These are phyloP conservation scores for Fraxinus excelsior DNA, from an alignment of 257 asterid species.

Conservation along the genomic window DNA sequence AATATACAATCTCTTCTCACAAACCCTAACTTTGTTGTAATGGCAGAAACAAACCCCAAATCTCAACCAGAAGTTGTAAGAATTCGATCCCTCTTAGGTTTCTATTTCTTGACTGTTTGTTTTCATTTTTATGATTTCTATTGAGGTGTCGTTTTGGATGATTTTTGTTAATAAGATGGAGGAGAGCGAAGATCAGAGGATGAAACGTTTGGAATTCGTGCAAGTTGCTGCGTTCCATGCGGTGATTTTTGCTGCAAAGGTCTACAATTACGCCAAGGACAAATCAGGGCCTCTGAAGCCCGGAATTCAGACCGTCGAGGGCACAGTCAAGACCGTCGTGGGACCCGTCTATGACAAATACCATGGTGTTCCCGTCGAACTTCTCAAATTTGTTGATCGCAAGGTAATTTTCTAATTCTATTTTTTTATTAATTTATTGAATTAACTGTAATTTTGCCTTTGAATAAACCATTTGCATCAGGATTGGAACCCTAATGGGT, in stretches of 20 bases:
- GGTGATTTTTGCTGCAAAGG: constrained; percentile 53
- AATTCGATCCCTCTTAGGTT: not conserved
- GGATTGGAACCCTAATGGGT: too few relatives aligned
- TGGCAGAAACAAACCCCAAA: not conserved
- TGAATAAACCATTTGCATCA: too few relatives aligned
- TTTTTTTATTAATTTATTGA: not conserved
- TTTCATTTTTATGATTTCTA: not conserved
- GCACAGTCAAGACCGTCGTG: constrained; percentile 78
- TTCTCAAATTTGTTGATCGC: constrained; percentile 83
- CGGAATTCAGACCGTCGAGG: constrained; percentile 80
- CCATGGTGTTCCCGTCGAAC: constrained; percentile 54
- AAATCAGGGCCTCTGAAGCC: constrained; percentile 88
- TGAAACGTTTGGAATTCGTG: constrained; percentile 76
- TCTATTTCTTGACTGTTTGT: not conserved
- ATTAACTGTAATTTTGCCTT: not conserved
- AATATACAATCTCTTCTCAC: too few relatives aligned
- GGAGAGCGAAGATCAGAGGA: constrained; percentile 59
- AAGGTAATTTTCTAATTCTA: constrained; percentile 46
- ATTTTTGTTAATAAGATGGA: constrained; percentile 17
- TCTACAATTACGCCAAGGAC: constrained; percentile 74
- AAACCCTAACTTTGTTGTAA: not conserved
- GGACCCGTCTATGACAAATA: constrained; percentile 75
- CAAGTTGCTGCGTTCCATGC: constrained; percentile 65
- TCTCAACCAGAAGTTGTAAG: constrained; percentile 1
- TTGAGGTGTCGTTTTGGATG: not conserved